phyloP scores from a whole-genome alignment of 495 filamentous ascomycete genomes.

The Cercophora scortea region DNA sequence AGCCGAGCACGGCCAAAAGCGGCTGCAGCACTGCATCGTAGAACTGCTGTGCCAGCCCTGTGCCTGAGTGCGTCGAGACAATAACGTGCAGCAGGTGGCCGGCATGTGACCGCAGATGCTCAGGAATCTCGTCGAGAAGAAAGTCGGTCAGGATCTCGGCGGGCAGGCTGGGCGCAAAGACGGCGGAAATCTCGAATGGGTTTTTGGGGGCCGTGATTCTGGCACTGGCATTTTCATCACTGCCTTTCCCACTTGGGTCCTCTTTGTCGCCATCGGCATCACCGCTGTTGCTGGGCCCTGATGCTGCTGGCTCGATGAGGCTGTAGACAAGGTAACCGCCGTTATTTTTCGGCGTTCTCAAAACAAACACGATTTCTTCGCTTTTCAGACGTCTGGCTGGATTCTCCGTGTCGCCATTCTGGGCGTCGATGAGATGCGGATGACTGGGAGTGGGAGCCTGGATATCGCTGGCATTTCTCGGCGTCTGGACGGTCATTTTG shows the following conservation, averaged over 20 bases:
- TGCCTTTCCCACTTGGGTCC: background rate
- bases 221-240: background rate
- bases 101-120: conserved; percentile 22
- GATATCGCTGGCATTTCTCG: conserved; percentile 1
- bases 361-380: conserved; percentile 30
- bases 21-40: conserved; percentile 51
- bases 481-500: background rate
- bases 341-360: background rate
- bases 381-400: conserved; percentile 6
- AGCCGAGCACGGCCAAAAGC: conserved; percentile 34
- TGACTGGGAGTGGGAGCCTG: background rate
- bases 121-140: conserved; percentile 21
- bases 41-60: conserved; percentile 48
- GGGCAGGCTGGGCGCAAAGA: conserved; percentile 19
- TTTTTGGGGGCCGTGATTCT: background rate
- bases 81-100: conserved; percentile 48
- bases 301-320: conserved; percentile 19
- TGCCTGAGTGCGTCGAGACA: conserved; percentile 68
- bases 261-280: background rate
- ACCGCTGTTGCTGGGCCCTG: too few species aligned
- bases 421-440: background rate
- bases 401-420: conserved; percentile 5
- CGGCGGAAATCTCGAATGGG: conserved; percentile 22
- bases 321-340: conserved; percentile 26
- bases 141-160: conserved; percentile 20